Evolutionary conservation across 176 grass and related monocot genomes (phyloP).

Genomic region (Triticum monococcum): DNA sequence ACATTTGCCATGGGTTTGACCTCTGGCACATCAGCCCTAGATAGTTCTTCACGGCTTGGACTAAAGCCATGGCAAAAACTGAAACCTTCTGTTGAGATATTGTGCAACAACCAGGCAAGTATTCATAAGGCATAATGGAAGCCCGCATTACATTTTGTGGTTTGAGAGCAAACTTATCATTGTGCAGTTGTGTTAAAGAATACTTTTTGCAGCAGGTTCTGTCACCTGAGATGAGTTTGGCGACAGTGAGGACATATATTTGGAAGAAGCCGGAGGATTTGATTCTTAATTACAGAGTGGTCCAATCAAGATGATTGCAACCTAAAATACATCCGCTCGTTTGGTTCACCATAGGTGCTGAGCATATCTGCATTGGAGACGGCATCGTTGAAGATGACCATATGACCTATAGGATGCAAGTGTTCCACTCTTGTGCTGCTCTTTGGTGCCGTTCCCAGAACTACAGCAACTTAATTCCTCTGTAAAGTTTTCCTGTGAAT

Average conservation of each 20-base stretch:
- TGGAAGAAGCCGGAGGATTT: constrained; percentile 97
- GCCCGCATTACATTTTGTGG: neutral
- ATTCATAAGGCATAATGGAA: neutral
- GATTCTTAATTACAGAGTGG: constrained; percentile 88
- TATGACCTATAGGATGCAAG: neutral
- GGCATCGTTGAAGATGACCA: neutral
- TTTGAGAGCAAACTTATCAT: neutral
- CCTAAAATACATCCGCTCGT: constrained; percentile 23
- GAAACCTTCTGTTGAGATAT: constrained; percentile 77
- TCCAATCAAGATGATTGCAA: constrained; percentile 52
- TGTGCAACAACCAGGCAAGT: constrained; percentile 94
- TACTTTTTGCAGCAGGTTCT: constrained; percentile 56
- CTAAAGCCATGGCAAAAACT: constrained; percentile 70
- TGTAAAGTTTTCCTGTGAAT: constrained; percentile 59
- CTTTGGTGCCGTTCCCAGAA: constrained; percentile 9
- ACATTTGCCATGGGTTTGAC: constrained; percentile 60
- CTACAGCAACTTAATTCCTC: constrained; percentile 1
- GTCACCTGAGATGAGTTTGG: constrained; percentile 83
- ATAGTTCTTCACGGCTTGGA: constrained; percentile 63
- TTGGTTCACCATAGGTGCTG: constrained; percentile 13
- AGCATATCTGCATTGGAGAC: neutral
- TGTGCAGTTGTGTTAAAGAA: constrained; percentile 9
- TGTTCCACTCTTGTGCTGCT: neutral
- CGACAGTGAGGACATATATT: constrained; percentile 77
- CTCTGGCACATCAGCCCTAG: constrained; percentile 53